These are phyloP conservation scores for Ascochyta viciae-villosae DNA, from an alignment of 2,329 filamentous ascomycete species.

Conservation along the genomic window DNA sequence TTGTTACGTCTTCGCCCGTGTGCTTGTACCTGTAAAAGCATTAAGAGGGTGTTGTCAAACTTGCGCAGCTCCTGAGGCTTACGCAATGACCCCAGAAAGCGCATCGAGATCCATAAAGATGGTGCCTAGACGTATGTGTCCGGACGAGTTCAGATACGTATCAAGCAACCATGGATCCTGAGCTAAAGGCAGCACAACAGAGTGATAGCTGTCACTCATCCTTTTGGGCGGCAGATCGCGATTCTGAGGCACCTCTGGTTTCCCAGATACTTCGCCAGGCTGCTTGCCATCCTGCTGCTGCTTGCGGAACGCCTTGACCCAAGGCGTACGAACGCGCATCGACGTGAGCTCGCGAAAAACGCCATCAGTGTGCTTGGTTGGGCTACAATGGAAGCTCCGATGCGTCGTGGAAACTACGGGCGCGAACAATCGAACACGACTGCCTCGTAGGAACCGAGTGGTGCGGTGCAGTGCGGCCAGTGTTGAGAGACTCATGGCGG, in stretches of 20 bases:
- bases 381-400: slow-evolving; percentile 37
- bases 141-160: slow-evolving; percentile 77
- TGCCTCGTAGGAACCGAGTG: slow-evolving; percentile 7
- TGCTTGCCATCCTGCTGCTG: slow-evolving; percentile 53
- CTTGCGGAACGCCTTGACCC: slow-evolving; percentile 69
- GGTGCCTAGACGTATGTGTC: slow-evolving; percentile 74
- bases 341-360: slow-evolving; percentile 63
- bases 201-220: slow-evolving; percentile 75
- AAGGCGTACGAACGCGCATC: slow-evolving; percentile 65
- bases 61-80: slow-evolving; percentile 63
- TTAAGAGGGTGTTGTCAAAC: slow-evolving; percentile 23
- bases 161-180: slow-evolving; percentile 80
- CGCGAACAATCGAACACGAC: slow-evolving; percentile 3
- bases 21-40: slow-evolving; percentile 64
- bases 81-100: slow-evolving; percentile 74
- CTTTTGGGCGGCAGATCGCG: slow-evolving; percentile 69
- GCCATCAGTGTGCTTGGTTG: slow-evolving; percentile 57
- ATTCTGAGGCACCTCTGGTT: slow-evolving; percentile 50
- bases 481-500: slow-evolving; percentile 32
- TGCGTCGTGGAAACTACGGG: not conserved
- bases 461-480: slow-evolving; percentile 30
- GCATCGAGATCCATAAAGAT: slow-evolving; percentile 84
- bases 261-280: slow-evolving; percentile 38
- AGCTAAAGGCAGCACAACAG: slow-evolving; percentile 71
- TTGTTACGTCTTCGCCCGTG: slow-evolving; percentile 68